These are phyloP conservation scores for Aspergillus fijiensis DNA, from an alignment of 2,329 filamentous ascomycete species.

Conservation along the genomic window DNA sequence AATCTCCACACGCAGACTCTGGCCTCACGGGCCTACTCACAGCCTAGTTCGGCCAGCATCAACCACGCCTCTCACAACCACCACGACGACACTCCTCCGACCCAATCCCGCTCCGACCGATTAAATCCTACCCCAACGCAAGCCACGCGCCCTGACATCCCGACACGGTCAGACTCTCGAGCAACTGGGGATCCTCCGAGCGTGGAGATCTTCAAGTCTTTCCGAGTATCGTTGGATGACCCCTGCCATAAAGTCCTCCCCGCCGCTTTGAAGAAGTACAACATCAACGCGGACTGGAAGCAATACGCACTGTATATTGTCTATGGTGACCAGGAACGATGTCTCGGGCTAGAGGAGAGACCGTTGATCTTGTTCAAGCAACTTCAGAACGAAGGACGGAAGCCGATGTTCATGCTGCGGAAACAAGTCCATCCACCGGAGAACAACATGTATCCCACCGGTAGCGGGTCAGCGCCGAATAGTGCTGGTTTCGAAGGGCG, in stretches of 20 bases:
- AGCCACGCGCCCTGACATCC: slow-evolving; percentile 33
- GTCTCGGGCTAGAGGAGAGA: slow-evolving; percentile 86
- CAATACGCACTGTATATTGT: slow-evolving; percentile 98
- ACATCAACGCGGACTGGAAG: slow-evolving; percentile 96
- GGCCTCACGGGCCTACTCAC: slow-evolving; percentile 45
- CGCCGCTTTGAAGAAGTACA: slow-evolving; percentile 94
- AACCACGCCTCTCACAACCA: slow-evolving; percentile 40
- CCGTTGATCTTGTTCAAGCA: slow-evolving; percentile 96
- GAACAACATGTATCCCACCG: slow-evolving; percentile 22
- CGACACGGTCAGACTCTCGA: slow-evolving; percentile 33
- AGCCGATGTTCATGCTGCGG: slow-evolving; percentile 98
- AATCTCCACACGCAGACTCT: slow-evolving; percentile 43
- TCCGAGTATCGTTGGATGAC: slow-evolving; percentile 96
- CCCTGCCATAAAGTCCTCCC: slow-evolving; percentile 96
- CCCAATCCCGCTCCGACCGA: slow-evolving; percentile 34
- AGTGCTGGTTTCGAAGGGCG: slow-evolving; percentile 33
- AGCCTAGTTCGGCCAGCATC: slow-evolving; percentile 29
- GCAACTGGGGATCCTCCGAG: slow-evolving; percentile 38
- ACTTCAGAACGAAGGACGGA: slow-evolving; percentile 92
- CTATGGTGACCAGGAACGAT: slow-evolving; percentile 96
- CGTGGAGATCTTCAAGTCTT: slow-evolving; percentile 98
- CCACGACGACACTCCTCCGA: slow-evolving; percentile 35
- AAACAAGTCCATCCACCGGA: slow-evolving; percentile 58
- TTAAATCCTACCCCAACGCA: slow-evolving; percentile 33
- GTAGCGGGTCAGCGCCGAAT: slow-evolving; percentile 29